These are phyloP conservation scores for Thalassiosira allenii DNA, from an alignment of 352 stramenopile species.

Conservation along the genomic window DNA sequence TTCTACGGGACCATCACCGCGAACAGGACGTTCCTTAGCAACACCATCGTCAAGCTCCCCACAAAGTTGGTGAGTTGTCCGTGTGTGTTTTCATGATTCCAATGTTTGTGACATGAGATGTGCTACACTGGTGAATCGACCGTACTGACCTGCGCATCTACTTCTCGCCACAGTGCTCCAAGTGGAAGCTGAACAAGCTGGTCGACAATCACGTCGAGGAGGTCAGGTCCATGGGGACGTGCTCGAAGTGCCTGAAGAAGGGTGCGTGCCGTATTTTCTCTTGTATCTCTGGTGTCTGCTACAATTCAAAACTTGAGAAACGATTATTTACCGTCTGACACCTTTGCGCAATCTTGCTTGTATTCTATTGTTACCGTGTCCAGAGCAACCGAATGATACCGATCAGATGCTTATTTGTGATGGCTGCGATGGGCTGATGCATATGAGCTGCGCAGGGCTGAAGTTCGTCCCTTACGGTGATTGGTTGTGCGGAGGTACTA, in stretches of 20 bases:
- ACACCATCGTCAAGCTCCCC: conserved; percentile 19
- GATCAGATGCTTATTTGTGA: conserved; percentile 49
- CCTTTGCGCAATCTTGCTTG: background rate
- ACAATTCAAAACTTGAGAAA: background rate
- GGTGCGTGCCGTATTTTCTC: background rate
- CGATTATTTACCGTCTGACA: too few species aligned
- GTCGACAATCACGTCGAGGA: conserved; percentile 31
- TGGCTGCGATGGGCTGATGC: conserved; percentile 44
- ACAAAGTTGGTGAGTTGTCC: conserved; percentile 7
- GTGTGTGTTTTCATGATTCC: too few species aligned
- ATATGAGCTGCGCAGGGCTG: conserved; percentile 47
- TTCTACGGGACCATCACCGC: conserved; percentile 7
- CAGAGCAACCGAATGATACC: conserved; percentile 25
- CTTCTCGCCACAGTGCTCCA: too few species aligned
- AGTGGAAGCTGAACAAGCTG: conserved; percentile 40
- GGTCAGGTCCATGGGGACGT: conserved; percentile 22
- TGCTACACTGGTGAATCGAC: too few species aligned
- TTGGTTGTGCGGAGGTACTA: conserved; percentile 50
- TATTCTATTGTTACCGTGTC: background rate
- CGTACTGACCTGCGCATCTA: too few species aligned
- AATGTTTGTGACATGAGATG: too few species aligned
- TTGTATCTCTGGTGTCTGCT: background rate
- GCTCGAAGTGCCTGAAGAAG: conserved; percentile 37
- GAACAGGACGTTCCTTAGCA: background rate
- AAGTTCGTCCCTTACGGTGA: conserved; percentile 29